Base-by-base conservation (phyloP, 176 grass and related monocot genomes). In the Thinopyrum elongatum region DNA sequence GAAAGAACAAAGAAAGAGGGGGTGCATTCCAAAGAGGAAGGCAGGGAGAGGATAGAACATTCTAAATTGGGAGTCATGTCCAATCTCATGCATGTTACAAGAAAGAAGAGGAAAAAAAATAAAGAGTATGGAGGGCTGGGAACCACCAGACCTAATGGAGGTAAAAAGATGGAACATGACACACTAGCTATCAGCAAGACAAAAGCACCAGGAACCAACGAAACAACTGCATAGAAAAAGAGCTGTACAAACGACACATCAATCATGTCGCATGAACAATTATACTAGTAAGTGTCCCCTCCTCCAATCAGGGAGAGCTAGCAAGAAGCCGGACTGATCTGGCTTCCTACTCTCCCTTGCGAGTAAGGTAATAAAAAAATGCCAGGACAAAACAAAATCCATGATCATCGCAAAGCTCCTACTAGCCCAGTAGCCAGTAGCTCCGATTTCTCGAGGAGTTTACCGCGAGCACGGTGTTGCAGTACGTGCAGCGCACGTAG, bases 401-500 rank as follows among this genome's bases (percentile, higher is more conserved):
- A 49, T 63, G 33, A 76, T 76, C 77, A n/a, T 69, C 21, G 38
- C 61, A 66, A 86, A 62, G 80, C 74, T 30, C 35, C 22, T 27
- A 7, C 53, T 58, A 22, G 53, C 53, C 19, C 53, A 58, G 53
- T 53, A 19, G 69, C 16, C 17, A 41, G 76, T 70, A 74, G 53
- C 25, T 59, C 75, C 68, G 84, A 44, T 86, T 68, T 91, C 80
- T 85, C 83, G 87, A 92, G 77, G 92, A 98, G 90, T 89, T 94
- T 94, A 98, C 97, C 90, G 88, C 88, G 79, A 99, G 97, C 65
- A 94, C 90, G 66, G 90, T 90, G 76, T 88, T 96, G 88, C 97
- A 99, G 91, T 91, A 99, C 82, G 90, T 92, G 94, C 97, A 99
- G 89, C 91, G 86, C n/a, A 98, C 91, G 82, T 91, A 96, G 90